Percentiles rank a stretch among this genome's conserved stretches.
These are phyloP conservation scores for Nitzschia palea DNA, from an alignment of 108 stramenopile genomes.

Conservation along the genomic window DNA sequence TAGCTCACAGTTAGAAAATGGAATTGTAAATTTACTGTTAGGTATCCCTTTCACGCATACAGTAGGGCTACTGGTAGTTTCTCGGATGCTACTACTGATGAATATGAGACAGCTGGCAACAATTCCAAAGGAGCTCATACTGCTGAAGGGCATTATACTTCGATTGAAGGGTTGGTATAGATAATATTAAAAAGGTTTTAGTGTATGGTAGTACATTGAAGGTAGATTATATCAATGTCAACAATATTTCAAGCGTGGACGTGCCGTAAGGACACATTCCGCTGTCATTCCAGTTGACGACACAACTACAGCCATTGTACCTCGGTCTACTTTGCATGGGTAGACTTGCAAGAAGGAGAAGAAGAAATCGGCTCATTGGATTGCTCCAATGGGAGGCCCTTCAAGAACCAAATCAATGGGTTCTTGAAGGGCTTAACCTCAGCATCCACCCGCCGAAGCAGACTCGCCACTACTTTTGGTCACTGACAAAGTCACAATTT, in stretches of 20 bases:
- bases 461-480: conserved; percentile 90
- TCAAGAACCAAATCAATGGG: conserved; percentile 15
- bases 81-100: no score
- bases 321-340: neutral
- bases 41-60: no score
- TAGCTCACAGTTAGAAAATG: no score
- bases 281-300: conserved; percentile 1
- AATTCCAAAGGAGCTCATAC: no score
- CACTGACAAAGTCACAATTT: conserved; percentile 81
- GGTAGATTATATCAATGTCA: no score
- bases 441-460: conserved; percentile 94
- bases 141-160: no score
- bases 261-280: neutral
- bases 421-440: conserved; percentile 97
- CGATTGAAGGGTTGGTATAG: no score
- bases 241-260: neutral
- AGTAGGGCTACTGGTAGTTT: no score
- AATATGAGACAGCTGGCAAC: no score
- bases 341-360: neutral
- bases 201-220: no score
- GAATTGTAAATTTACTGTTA: no score
- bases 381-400: conserved; percentile 39
- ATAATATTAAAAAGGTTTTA: no score
- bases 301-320: neutral
- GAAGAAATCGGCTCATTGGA: conserved; percentile 8